These are phyloP conservation scores for Xylaria intraflava DNA, from an alignment of 495 filamentous ascomycete species.

Conservation along the genomic window DNA sequence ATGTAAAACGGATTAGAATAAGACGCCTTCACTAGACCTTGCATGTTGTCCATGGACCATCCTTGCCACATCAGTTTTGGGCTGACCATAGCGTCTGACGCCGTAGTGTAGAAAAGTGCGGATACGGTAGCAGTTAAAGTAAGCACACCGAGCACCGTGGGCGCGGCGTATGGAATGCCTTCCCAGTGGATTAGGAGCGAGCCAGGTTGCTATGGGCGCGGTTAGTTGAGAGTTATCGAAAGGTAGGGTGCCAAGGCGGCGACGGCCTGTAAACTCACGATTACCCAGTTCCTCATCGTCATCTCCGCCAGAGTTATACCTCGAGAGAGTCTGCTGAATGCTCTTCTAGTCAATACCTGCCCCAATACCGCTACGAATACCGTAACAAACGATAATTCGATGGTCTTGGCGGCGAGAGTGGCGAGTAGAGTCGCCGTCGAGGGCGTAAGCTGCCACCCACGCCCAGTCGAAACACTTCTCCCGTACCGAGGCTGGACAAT, in stretches of 20 bases:
- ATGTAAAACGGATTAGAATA: slow-evolving; percentile 56
- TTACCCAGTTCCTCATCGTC: slow-evolving; percentile 52
- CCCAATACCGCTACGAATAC: slow-evolving; percentile 69
- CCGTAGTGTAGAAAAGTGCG: slow-evolving; percentile 66
- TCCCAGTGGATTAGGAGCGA: slow-evolving; percentile 62
- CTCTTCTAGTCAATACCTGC: slow-evolving; percentile 60
- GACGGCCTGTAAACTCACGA: slow-evolving; percentile 22
- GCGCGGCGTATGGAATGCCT: slow-evolving; percentile 52
- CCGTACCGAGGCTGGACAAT: slow-evolving; percentile 56
- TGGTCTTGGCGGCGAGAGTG: slow-evolving; percentile 61
- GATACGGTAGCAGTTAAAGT: slow-evolving; percentile 53
- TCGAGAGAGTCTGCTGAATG: slow-evolving; percentile 45
- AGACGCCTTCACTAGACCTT: slow-evolving; percentile 47
- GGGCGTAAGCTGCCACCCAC: slow-evolving; percentile 40
- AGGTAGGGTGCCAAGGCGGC: neutral
- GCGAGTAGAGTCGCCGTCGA: slow-evolving; percentile 56
- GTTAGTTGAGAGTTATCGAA: neutral
- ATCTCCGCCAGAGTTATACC: slow-evolving; percentile 69
- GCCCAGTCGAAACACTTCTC: slow-evolving; percentile 39
- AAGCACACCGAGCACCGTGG: slow-evolving; percentile 52
- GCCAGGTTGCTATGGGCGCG: slow-evolving; percentile 34
- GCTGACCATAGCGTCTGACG: slow-evolving; percentile 62
- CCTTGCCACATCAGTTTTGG: slow-evolving; percentile 55
- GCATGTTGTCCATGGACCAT: slow-evolving; percentile 37
- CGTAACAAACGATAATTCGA: slow-evolving; percentile 71